Percentiles rank a stretch among this genome's conserved stretches.
phyloP scores from a whole-genome alignment of 106 monocot species.

The Agapanthus africanus region DNA sequence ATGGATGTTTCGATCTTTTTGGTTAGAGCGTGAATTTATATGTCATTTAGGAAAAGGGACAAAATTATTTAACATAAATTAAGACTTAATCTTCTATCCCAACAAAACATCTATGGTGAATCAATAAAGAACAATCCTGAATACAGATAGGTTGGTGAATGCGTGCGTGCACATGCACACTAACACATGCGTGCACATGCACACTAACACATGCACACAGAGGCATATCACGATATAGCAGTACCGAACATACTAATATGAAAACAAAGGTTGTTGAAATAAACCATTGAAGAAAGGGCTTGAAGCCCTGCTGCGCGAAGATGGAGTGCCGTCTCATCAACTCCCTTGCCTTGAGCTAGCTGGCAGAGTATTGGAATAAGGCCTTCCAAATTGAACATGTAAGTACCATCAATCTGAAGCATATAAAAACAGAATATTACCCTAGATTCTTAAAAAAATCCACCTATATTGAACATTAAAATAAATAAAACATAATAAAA shows the following conservation, averaged over 20 bases:
- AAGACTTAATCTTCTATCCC: background rate
- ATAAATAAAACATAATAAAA: background rate
- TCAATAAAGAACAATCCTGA: no score
- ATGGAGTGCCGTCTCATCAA: constrained; percentile 36
- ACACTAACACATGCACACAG: no score
- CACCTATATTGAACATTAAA: background rate
- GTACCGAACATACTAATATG: no score
- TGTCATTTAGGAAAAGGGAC: background rate
- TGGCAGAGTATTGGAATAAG: constrained; percentile 75
- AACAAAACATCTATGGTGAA: background rate
- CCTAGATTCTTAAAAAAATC: background rate
- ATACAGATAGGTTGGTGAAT: no score
- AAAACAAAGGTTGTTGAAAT: background rate
- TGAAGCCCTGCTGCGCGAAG: constrained; percentile 68
- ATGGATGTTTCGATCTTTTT: background rate
- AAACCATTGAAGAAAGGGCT: constrained; percentile 81
- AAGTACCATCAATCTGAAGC: constrained; percentile 66
- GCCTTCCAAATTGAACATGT: constrained; percentile 91
- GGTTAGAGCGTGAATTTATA: background rate
- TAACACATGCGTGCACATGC: no score
- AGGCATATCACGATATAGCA: no score
- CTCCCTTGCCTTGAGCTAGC: constrained; percentile 56
- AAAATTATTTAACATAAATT: background rate
- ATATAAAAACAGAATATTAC: constrained; percentile 11
- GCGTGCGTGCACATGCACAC: no score